phyloP scores from a whole-genome alignment of 2,329 filamentous ascomycete species.

The Ascochyta lentis region DNA sequence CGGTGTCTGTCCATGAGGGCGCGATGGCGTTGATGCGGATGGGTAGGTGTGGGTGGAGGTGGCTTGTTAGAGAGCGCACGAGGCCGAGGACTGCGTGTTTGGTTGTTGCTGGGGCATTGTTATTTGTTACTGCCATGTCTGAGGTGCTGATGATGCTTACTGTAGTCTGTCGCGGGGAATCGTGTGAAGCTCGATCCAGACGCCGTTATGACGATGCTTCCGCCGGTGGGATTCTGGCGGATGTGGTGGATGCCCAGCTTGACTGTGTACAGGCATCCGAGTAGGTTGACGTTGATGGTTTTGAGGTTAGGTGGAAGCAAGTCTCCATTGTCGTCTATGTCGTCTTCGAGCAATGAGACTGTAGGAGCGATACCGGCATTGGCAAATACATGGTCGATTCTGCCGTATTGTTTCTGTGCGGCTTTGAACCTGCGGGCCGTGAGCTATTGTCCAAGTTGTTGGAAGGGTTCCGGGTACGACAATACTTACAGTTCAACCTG shows the following conservation, averaged over 20 bases:
- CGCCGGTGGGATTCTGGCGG: constrained; percentile 32
- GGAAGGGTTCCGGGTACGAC: too few relatives aligned
- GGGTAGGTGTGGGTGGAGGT: constrained; percentile 31
- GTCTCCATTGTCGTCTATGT: constrained; percentile 39
- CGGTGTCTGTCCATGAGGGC: constrained; percentile 41
- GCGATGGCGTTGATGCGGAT: constrained; percentile 46
- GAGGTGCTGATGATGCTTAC: constrained; percentile 17
- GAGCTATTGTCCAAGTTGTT: background rate
- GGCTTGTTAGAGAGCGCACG: constrained; percentile 31
- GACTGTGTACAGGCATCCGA: constrained; percentile 38
- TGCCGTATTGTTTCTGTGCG: constrained; percentile 51
- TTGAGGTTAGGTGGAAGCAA: constrained; percentile 34
- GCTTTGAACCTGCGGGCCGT: constrained; percentile 52
- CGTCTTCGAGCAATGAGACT: constrained; percentile 35
- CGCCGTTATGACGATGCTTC: constrained; percentile 43
- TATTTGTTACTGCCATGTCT: background rate
- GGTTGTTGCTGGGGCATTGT: constrained; percentile 27
- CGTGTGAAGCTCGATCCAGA: constrained; percentile 38
- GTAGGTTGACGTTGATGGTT: constrained; percentile 39
- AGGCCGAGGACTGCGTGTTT: constrained; percentile 45
- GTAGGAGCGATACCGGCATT: constrained; percentile 41
- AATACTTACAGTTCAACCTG: constrained; percentile 50
- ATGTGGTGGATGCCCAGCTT: constrained; percentile 40
- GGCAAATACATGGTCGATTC: constrained; percentile 56
- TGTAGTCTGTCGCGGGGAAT: constrained; percentile 40